Evolutionary conservation across 2,329 filamentous ascomycete genomes (phyloP).

Genomic region (Pestalotiopsis sp.): DNA sequence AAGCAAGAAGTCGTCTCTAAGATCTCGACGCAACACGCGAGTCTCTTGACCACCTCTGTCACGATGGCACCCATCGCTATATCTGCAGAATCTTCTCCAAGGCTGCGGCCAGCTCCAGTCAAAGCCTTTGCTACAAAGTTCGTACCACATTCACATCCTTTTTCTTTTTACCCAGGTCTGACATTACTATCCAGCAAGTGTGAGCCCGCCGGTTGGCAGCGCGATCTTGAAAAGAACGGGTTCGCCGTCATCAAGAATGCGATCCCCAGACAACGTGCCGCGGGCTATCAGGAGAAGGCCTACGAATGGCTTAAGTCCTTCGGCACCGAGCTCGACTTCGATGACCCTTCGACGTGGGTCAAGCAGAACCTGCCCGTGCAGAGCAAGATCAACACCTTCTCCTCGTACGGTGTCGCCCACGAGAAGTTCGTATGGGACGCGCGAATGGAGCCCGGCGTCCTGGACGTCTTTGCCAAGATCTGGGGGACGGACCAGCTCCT

Average conservation of each 20-base stretch:
- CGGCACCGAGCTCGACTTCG: conserved; percentile 20
- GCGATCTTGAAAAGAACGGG: conserved; percentile 38
- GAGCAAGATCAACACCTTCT: conserved; percentile 32
- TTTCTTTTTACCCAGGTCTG: not conserved
- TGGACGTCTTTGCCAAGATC: conserved; percentile 41
- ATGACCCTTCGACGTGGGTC: conserved; percentile 36
- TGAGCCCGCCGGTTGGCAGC: conserved; percentile 34
- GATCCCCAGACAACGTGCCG: conserved; percentile 41
- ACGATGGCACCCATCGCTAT: not conserved
- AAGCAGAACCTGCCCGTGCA: conserved; percentile 38
- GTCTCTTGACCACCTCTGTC: not conserved
- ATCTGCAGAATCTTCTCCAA: not conserved
- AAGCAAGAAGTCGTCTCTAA: not conserved
- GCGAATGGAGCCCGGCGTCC: conserved; percentile 38
- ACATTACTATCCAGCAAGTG: not conserved
- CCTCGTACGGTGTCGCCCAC: conserved; percentile 35
- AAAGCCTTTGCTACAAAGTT: not conserved
- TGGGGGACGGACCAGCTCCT: conserved; percentile 43
- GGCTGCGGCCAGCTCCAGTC: not conserved
- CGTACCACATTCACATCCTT: not conserved
- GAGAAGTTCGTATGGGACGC: conserved; percentile 44
- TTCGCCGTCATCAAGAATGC: conserved; percentile 49
- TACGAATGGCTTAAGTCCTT: conserved; percentile 24
- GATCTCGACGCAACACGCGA: not conserved
- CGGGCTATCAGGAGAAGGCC: conserved; percentile 33